phyloP scores from a whole-genome alignment of 108 stramenopile genomes.

The Cyclotella kingstonii region DNA sequence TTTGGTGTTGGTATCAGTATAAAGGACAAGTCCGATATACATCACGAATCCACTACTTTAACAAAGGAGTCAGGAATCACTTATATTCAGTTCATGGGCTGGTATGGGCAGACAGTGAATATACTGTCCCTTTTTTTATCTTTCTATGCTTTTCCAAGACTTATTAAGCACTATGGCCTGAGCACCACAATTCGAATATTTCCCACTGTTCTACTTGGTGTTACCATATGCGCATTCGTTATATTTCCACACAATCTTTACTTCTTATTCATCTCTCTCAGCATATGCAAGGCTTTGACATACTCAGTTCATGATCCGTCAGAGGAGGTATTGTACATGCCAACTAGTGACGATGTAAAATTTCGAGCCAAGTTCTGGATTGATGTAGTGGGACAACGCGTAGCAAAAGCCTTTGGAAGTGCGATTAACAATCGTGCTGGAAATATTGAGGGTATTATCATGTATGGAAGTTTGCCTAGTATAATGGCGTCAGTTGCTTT shows the following conservation, averaged over 20 bases:
- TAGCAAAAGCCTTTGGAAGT: conserved; percentile 82
- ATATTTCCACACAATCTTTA: conserved; percentile 71
- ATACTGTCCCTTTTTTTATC: conserved; percentile 76
- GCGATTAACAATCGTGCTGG: conserved; percentile 74
- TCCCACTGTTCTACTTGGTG: conserved; percentile 74
- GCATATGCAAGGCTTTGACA: conserved; percentile 89
- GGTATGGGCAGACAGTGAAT: conserved; percentile 89
- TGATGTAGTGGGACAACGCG: conserved; percentile 84
- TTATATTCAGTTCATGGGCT: conserved; percentile 88
- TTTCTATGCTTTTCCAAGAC: conserved; percentile 73
- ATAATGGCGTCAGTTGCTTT: conserved; percentile 62
- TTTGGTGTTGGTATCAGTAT: conserved; percentile 51
- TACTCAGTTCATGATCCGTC: conserved; percentile 92
- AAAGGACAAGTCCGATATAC: conserved; percentile 10
- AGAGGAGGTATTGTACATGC: conserved; percentile 90
- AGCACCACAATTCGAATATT: conserved; percentile 77
- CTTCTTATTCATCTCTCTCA: conserved; percentile 79
- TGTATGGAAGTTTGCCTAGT: conserved; percentile 69
- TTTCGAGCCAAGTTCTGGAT: conserved; percentile 89
- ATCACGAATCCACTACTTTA: not conserved
- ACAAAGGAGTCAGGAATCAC: conserved; percentile 37
- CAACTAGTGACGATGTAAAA: conserved; percentile 85
- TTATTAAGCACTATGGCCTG: conserved; percentile 75
- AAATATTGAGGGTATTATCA: conserved; percentile 66
- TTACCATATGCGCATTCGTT: conserved; percentile 70